Percentiles rank a stretch among this genome's conserved stretches.
phyloP scores from a whole-genome alignment of 106 monocot species.

The Platanthera zijinensis region DNA sequence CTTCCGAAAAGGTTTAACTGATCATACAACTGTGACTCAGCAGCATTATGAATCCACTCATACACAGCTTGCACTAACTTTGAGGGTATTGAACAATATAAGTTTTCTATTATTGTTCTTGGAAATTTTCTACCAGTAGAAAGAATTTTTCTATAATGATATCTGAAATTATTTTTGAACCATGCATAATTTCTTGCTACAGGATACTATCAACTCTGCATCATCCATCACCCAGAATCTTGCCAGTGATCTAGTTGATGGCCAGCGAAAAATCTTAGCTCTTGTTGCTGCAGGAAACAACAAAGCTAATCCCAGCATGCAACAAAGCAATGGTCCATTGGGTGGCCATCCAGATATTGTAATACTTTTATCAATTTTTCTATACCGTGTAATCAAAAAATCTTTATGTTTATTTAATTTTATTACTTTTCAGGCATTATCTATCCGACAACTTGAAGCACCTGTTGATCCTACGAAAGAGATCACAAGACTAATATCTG shows the following conservation, averaged over 20 bases:
- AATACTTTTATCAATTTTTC: conserved; percentile 5
- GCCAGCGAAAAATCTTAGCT: conserved; percentile 65
- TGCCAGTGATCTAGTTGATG: conserved; percentile 60
- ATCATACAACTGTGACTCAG: conserved; percentile 61
- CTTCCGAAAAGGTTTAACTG: conserved; percentile 88
- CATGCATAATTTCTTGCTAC: conserved; percentile 1
- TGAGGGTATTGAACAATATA: conserved; percentile 48
- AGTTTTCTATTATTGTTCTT: not conserved
- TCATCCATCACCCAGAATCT: conserved; percentile 66
- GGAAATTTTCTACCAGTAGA: not conserved
- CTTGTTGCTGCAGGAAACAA: conserved; percentile 43
- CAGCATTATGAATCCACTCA: conserved; percentile 64
- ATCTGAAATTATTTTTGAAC: too few relatives aligned
- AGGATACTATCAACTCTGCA: conserved; percentile 82
- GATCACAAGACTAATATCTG: conserved; percentile 62
- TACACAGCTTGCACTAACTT: conserved; percentile 61
- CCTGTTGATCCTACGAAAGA: conserved; percentile 82
- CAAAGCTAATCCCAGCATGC: conserved; percentile 44
- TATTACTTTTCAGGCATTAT: conserved; percentile 13
- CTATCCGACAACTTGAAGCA: conserved; percentile 48
- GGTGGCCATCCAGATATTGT: conserved; percentile 45
- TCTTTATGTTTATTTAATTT: not conserved
- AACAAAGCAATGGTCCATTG: conserved; percentile 48
- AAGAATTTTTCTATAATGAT: too few relatives aligned
- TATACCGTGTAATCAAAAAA: not conserved